Conservation (phyloP, 139 green algal genomes). For the Ettlia oleoabundans region DNA sequence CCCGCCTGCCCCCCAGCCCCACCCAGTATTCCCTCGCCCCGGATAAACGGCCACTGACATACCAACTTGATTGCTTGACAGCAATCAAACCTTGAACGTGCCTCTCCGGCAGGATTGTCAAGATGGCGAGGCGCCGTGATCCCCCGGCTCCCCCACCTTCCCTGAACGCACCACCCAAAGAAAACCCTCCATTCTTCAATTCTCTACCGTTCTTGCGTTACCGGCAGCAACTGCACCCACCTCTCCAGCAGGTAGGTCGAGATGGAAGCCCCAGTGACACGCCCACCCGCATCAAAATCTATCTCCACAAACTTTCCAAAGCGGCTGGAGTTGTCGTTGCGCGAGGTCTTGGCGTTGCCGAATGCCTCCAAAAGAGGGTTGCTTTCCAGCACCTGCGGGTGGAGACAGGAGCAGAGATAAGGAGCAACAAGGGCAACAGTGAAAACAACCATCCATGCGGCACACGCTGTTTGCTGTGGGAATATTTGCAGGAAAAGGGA, state of each 20-base stretch:
- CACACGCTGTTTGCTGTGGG: too few relatives aligned
- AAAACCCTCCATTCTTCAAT: background rate
- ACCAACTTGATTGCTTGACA: too few relatives aligned
- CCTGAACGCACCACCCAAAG: too few relatives aligned
- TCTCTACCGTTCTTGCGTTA: background rate
- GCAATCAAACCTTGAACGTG: too few relatives aligned
- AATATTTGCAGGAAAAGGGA: too few relatives aligned
- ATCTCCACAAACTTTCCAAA: conserved; percentile 87
- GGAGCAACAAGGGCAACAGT: too few relatives aligned
- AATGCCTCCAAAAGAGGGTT: conserved; percentile 92
- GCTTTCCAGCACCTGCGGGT: conserved; percentile 72
- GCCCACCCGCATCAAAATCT: conserved; percentile 70
- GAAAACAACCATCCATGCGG: too few relatives aligned
- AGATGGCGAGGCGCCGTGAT: background rate
- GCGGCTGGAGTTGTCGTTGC: conserved; percentile 65
- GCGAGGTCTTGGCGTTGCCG: conserved; percentile 87
- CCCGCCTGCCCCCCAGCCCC: too few relatives aligned
- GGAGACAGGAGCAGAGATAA: background rate
- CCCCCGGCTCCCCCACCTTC: background rate
- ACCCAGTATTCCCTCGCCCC: too few relatives aligned
- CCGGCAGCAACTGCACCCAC: background rate
- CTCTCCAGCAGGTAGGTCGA: conserved; percentile 83
- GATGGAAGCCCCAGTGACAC: conserved; percentile 66
- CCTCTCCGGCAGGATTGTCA: too few relatives aligned
- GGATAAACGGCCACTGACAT: too few relatives aligned